Evolutionary conservation across 768 basidiomycete species (phyloP), one percentile per base, ranked within the genome.

Genomic region (Boletus sp.): DNA sequence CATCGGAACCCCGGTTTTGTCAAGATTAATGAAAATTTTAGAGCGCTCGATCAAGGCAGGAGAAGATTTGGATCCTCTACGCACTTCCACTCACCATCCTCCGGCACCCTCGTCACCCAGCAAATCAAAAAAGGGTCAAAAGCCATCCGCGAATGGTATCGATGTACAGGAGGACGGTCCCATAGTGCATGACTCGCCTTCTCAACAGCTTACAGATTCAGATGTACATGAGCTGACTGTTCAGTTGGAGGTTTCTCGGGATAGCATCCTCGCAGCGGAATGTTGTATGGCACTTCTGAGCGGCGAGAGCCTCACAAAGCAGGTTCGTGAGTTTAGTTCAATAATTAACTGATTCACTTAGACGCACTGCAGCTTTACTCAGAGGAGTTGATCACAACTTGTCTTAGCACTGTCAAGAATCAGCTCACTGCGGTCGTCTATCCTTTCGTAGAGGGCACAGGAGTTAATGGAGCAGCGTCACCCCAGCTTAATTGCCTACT

Each of bases 381-480:
- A 0, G 94, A 98, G 70, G 97, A 99, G 68, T 78, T 94, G 11
- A 92, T 99, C 59, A 86, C 86, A 0, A 76, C 82, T 0, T 92
- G 94, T 73, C 77, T 98, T 17, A 77, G 74, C 42, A 78, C 87
- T 0, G 80, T 94, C 59, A 94, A 95, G 69, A 89, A 88, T 59
- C 87, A 88, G 55, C 82, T 97, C 32, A 83, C 83, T 1, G 83
- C 84, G 66, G 78, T 92, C 46, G 78, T 98, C 12, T 95, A 92
- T 66, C 94, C 92, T 0, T 91, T 94, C 60, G 83, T 95, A 5
- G 93, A 95, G 65, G 86, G 85, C 0, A 77, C 80, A 8, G 80
- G 80, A 35, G 62, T 65, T 9, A 68, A 71, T 10, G 64, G 76
- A 20, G 73, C 74, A 30, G 71, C 73, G 7, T 79, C 80, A n/a